A percentile compares a stretch with the other conserved stretches of the same genome.
Conservation (phyloP, 2,329 filamentous ascomycete genomes). For the Davidsoniella australis region DNA sequence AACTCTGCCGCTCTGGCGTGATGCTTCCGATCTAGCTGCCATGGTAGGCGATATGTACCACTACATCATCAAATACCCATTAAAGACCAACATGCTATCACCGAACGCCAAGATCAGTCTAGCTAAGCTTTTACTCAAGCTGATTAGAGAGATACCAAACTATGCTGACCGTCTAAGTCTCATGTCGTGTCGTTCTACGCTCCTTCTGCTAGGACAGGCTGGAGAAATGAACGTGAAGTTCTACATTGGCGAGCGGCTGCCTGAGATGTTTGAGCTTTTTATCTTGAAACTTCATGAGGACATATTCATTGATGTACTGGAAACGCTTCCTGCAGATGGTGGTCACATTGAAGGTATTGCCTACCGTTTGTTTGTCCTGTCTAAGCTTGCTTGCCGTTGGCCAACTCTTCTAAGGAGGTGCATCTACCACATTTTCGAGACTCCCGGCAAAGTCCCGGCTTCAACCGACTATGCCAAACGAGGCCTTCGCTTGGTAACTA, state of each 20-base stretch:
- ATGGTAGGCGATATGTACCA: constrained; percentile 60
- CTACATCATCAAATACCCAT: constrained; percentile 52
- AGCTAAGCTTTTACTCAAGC: constrained; percentile 47
- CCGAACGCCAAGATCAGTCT: constrained; percentile 49
- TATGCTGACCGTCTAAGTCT: constrained; percentile 45
- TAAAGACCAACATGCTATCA: constrained; percentile 55
- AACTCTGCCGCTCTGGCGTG: constrained; percentile 46
- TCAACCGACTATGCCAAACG: constrained; percentile 54
- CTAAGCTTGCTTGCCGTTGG: constrained; percentile 65
- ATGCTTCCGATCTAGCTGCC: constrained; percentile 41
- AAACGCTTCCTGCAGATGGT: constrained; percentile 55
- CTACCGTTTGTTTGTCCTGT: constrained; percentile 59
- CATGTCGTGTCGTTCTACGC: constrained; percentile 46
- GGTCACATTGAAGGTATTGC: constrained; percentile 69
- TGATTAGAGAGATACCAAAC: constrained; percentile 49
- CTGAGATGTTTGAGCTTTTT: constrained; percentile 63
- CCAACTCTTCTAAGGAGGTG: constrained; percentile 71
- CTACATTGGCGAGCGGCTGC: constrained; percentile 50
- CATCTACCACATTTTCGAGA: constrained; percentile 90
- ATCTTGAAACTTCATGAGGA: constrained; percentile 69
- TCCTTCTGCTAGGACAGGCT: constrained; percentile 54
- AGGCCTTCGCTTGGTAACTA: constrained; percentile 52
- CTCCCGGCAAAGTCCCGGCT: constrained; percentile 51
- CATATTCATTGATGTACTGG: constrained; percentile 70
- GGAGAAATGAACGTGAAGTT: constrained; percentile 59